These are phyloP conservation scores for Astrocystis sublimbata DNA, from an alignment of 495 filamentous ascomycete genomes.

Conservation along the genomic window DNA sequence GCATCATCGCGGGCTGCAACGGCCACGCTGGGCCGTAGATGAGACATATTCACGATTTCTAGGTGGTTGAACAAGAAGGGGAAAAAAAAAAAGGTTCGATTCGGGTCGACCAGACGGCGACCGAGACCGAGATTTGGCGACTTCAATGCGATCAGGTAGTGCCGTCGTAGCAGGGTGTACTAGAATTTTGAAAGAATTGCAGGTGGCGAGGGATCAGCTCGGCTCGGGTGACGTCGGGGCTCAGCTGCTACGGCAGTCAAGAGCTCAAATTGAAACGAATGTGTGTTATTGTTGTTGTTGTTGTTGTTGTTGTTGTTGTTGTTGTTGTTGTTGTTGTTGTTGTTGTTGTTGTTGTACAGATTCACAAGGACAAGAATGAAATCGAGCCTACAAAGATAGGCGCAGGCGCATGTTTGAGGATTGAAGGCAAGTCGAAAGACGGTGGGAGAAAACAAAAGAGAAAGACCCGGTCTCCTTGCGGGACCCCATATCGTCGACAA, in stretches of 20 bases:
- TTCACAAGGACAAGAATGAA: neutral
- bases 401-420: neutral
- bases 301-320: no score
- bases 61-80: neutral
- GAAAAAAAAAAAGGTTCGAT: neutral
- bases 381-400: neutral
- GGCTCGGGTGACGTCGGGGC: slow-evolving; percentile 7
- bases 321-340: no score
- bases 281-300: no score
- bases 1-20: neutral
- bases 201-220: neutral
- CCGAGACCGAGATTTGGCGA: neutral
- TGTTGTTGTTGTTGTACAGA: no score
- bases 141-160: neutral
- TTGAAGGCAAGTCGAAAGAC: no score
- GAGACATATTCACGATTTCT: slow-evolving; percentile 1
- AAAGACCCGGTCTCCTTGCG: neutral
- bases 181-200: neutral
- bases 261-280: neutral
- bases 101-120: neutral
- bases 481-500: no score
- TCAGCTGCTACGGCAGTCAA: no score
- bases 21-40: neutral
- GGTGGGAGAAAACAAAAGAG: neutral
- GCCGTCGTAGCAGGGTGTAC: neutral